Evolutionary conservation across 2,329 filamentous ascomycete species (phyloP).

Genomic region (Annulohypoxylon truncatum): DNA sequence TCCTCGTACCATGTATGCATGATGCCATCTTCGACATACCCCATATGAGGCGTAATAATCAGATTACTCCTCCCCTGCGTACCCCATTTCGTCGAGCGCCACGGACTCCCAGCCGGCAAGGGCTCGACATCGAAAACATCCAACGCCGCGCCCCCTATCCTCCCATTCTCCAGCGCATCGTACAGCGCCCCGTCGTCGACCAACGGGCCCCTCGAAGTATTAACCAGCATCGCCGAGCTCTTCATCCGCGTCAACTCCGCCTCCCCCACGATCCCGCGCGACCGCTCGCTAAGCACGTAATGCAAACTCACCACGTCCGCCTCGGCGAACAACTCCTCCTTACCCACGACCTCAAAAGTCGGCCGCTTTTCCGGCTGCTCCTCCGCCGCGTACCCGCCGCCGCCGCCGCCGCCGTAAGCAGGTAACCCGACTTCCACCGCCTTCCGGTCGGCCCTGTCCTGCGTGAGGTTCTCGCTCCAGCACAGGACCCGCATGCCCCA

Average conservation of each 20-base stretch:
- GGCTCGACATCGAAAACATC: constrained; percentile 83
- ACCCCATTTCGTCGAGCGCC: constrained; percentile 75
- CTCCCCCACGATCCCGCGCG: constrained; percentile 67
- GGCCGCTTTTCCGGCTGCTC: constrained; percentile 55
- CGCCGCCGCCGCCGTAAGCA: constrained; percentile 49
- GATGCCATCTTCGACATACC: constrained; percentile 75
- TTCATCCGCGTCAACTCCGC: constrained; percentile 73
- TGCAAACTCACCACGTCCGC: constrained; percentile 77
- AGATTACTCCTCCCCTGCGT: constrained; percentile 68
- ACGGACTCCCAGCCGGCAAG: constrained; percentile 71
- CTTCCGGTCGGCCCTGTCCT: constrained; percentile 69
- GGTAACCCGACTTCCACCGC: constrained; percentile 64
- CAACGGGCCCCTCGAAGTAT: constrained; percentile 77
- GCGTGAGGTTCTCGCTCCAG: constrained; percentile 74
- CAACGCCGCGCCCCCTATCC: constrained; percentile 74
- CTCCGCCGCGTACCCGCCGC: constrained; percentile 39
- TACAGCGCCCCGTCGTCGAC: constrained; percentile 74
- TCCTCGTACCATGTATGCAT: constrained; percentile 75
- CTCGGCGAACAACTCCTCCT: constrained; percentile 69
- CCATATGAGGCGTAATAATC: constrained; percentile 78
- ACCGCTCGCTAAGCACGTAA: constrained; percentile 73
- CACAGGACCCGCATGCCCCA: constrained; percentile 74
- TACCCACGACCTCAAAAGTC: constrained; percentile 67
- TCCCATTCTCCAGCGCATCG: constrained; percentile 65
- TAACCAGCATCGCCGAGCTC: constrained; percentile 70